phyloP scores from a whole-genome alignment of 371 early-diverging fungal genomes.

The Scutellospora calospora region DNA sequence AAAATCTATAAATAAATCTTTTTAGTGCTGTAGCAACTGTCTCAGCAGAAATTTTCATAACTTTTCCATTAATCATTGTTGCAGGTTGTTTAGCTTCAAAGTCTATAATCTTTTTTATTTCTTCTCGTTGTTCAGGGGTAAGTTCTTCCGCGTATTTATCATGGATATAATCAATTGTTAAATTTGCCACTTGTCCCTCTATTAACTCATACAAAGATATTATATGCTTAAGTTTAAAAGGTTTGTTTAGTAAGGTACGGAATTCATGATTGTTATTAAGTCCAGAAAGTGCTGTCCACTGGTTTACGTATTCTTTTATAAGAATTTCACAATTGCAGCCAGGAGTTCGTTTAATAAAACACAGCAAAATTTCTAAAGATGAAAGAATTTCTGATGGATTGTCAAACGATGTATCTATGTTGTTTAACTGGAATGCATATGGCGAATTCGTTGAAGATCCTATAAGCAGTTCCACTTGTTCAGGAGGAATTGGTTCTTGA shows the following conservation, averaged over 20 bases:
- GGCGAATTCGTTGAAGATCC: no score
- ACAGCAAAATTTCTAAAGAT: conserved; percentile 39
- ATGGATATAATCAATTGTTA: not conserved
- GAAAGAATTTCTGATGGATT: not conserved
- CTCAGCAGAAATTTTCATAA: not conserved
- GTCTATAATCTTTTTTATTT: not conserved
- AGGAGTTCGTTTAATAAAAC: conserved; percentile 40
- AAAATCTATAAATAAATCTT: not conserved
- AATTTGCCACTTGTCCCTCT: conserved; percentile 9
- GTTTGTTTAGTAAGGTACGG: no score
- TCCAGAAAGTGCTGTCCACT: conserved; percentile 40
- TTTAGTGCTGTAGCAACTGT: conserved; percentile 9
- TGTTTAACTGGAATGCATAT: no score
- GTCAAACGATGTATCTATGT: no score
- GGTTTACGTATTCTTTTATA: conserved; percentile 35
- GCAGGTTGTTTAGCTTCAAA: not conserved
- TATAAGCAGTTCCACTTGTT: not conserved
- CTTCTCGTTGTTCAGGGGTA: no score
- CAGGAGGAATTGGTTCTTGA: conserved; percentile 32
- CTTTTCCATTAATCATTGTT: not conserved
- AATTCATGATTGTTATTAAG: no score
- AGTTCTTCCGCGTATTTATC: not conserved
- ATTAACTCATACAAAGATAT: conserved; percentile 34
- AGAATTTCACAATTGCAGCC: conserved; percentile 10
- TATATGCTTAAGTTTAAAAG: no score